phyloP scores from a whole-genome alignment of 257 asterid species.

The Misopates orontium region DNA sequence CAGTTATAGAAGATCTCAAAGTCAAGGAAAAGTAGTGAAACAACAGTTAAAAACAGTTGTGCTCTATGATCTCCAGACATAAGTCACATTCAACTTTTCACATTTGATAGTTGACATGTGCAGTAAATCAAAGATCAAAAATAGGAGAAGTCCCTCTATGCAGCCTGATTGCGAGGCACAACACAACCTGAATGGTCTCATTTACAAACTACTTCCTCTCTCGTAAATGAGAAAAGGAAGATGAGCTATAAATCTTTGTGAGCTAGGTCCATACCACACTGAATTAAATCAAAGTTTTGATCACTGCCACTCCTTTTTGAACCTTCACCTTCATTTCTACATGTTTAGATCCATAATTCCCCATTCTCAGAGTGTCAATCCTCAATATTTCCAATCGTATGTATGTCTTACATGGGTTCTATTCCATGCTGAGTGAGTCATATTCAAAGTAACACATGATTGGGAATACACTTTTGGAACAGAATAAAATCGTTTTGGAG shows the following conservation, averaged over 20 bases:
- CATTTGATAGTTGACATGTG: background rate
- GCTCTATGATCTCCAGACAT: slow-evolving; percentile 1
- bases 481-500: slow-evolving; percentile 14
- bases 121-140: too few species aligned
- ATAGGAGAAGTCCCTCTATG: background rate
- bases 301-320: background rate
- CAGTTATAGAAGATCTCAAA: background rate
- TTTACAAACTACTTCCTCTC: background rate
- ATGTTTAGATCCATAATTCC: slow-evolving; percentile 9
- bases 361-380: slow-evolving; percentile 12
- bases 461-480: slow-evolving; percentile 5
- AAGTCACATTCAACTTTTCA: background rate
- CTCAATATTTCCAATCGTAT: background rate
- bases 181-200: background rate
- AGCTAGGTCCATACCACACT: background rate
- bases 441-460: slow-evolving; percentile 6
- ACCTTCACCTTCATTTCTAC: background rate
- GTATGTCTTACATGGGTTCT: background rate
- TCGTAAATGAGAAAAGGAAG: slow-evolving; percentile 12
- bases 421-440: slow-evolving; percentile 8
- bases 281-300: slow-evolving; percentile 1
- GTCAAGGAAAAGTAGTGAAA: background rate
- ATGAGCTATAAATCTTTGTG: background rate
- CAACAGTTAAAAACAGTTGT: background rate
- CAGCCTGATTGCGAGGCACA: too few species aligned